Evolutionary conservation across 441 rosid species (phyloP).

Genomic region (Hura crepitans): DNA sequence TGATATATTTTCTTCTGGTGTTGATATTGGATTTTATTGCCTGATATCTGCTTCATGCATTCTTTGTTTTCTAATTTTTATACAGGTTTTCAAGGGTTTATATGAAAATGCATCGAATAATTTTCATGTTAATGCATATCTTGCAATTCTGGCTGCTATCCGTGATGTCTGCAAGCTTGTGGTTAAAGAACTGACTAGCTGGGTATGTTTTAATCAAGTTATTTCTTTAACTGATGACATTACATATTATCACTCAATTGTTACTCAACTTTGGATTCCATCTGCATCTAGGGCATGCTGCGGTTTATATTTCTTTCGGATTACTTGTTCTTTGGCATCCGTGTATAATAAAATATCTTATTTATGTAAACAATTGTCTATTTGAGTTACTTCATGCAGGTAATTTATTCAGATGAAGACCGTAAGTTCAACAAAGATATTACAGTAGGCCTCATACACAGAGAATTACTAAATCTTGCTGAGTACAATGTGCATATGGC

Average conservation of each 20-base stretch:
- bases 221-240: background rate
- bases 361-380: background rate
- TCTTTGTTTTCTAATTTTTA: slow-evolving; percentile 10
- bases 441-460: slow-evolving; percentile 72
- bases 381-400: slow-evolving; percentile 42
- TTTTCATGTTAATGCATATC: slow-evolving; percentile 70
- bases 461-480: slow-evolving; percentile 88
- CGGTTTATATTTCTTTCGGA: too few species aligned
- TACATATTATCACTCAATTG: too few species aligned
- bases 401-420: slow-evolving; percentile 90
- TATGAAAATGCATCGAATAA: slow-evolving; percentile 81
- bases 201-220: slow-evolving; percentile 54
- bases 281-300: background rate
- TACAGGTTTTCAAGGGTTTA: slow-evolving; percentile 82
- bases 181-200: slow-evolving; percentile 90
- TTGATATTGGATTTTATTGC: too few species aligned
- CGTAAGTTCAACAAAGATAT: slow-evolving; percentile 90
- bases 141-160: slow-evolving; percentile 82
- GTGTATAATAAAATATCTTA: background rate
- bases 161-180: slow-evolving; percentile 97
- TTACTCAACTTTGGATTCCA: background rate
- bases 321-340: background rate
- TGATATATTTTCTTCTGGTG: background rate
- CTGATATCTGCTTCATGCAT: background rate
- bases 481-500: slow-evolving; percentile 97